Conservation (phyloP, 2,329 filamentous ascomycete species). For the Neonectria hederae region DNA sequence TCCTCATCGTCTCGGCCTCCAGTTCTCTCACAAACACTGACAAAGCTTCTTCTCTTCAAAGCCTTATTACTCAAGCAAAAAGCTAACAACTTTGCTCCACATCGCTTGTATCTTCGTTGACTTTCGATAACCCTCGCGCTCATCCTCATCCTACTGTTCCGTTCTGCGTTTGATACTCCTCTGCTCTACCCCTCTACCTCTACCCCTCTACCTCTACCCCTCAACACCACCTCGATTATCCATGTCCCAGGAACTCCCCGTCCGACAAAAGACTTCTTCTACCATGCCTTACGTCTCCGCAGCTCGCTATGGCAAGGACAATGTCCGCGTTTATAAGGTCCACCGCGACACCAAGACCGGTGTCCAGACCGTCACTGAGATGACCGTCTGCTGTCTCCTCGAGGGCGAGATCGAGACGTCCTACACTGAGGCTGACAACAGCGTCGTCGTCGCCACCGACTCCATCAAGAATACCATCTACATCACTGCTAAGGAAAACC, state of each 20-base stretch:
- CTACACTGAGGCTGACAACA: slow-evolving; percentile 95
- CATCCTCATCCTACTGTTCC: neutral
- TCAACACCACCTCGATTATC: slow-evolving; percentile 16
- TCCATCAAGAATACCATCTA: slow-evolving; percentile 98
- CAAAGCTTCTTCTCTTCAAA: slow-evolving; percentile 8
- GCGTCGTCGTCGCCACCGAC: slow-evolving; percentile 93
- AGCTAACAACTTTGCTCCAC: slow-evolving; percentile 2
- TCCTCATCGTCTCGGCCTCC: neutral
- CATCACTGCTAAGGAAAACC: slow-evolving; percentile 93
- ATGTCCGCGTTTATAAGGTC: slow-evolving; percentile 97
- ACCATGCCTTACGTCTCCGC: slow-evolving; percentile 66
- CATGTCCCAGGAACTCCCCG: slow-evolving; percentile 28
- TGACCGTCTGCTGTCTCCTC: slow-evolving; percentile 92
- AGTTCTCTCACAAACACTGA: slow-evolving; percentile 7
- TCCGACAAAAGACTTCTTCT: slow-evolving; percentile 27
- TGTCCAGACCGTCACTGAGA: slow-evolving; percentile 87
- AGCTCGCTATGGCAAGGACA: slow-evolving; percentile 93
- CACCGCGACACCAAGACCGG: slow-evolving; percentile 80
- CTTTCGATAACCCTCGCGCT: slow-evolving; percentile 6
- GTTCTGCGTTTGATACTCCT: slow-evolving; percentile 14
- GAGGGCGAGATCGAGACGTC: slow-evolving; percentile 91
- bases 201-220: slow-evolving; percentile 12
- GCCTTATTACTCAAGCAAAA: slow-evolving; percentile 12
- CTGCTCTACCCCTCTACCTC: slow-evolving; percentile 15
- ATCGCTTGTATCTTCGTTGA: neutral